Base-by-base conservation (phyloP, 108 stramenopile genomes). In the Pseudonitzschia pungens region DNA sequence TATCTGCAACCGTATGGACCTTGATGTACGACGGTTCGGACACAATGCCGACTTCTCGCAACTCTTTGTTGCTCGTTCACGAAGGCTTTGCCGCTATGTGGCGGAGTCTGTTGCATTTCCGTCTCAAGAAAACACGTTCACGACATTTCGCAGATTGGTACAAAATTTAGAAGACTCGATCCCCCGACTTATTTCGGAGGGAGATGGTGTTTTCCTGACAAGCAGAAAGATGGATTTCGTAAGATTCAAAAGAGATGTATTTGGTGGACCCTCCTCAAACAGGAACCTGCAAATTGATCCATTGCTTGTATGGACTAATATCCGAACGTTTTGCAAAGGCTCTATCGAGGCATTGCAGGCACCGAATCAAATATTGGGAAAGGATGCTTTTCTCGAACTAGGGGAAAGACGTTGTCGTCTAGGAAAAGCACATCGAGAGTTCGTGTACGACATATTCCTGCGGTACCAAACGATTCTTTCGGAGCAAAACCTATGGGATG, bases 241-340 rank as follows among this genome's bases (percentile, higher is more conserved):
- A 44, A 51, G 16, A 14, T 85, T 82, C 81, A 81, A 79, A 22
- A 12, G n/a, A 12, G 74, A 84, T 20, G 62, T 83, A 45, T 75
- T 67, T 24, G 6, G 36, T 36, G 36, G 36, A 36, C 2, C 36
- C 36, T 36, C 36, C 36, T 42, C 41, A 3, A 22, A 32, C 15
- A 33, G 15, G 27, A 29, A 10, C 10, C 6, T 36, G 36, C 63
- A 33, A 33, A 36, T 82, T n/a, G 75, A 79, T 64, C 70, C 83
- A 32, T 54, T 88, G 41, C 27, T 81, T 63, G 77, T 68, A 50
- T 88, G 87, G 87, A 84, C 75, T 28, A 48, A 81, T 6, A 88
- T 88, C 71, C 70, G 79, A 50, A 72, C 77, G 11, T 84, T 84
- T 64, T 65, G 86, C 51, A 88, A 88, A 48, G 87, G 87, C 32